Base-by-base conservation (phyloP, 2,329 filamentous ascomycete genomes). In the Fusarium concolor region DNA sequence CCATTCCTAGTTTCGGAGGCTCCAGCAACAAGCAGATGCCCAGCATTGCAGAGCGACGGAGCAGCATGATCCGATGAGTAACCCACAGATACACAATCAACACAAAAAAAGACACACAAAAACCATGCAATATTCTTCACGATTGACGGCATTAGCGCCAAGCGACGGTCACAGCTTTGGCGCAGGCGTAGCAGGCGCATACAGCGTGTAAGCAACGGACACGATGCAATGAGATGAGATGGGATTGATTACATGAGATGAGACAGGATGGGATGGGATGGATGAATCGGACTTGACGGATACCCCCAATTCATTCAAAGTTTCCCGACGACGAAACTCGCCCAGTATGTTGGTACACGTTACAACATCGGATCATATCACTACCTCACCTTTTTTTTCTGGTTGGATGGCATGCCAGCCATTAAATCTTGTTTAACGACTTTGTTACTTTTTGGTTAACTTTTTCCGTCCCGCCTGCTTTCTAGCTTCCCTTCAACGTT, bases 1-100 rank as follows among this genome's bases (percentile, higher is more conserved):
- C 84, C 26, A 86, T 88, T 78, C 83, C 86, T 5, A 83, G 83
- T 44, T 87, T 88, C 56, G 83, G 84, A 20, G 68, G 74, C 43
- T 66, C 59, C 37, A 83, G 68, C 44, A 74, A 72, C 41, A 79
- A 79, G 76, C 76, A 79, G 53, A 76, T 71, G 65, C 71, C 76
- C 20, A 69, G 75, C 26, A 70, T 76, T 14, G 71, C 78, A 24
- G 79, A 84, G 65, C 83, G 83, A 77, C 78, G 82, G 64, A 74
- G 77, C 60, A 81, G 79, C 76, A 78, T 78, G 74, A 76, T 79
- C 53, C 76, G 77, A 72, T 79, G 69, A 76, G 56, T 14, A 44
- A 46, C 38, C 56, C 44, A 47, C 37, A 57, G 42, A 53, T 29
- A 44, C 61, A 22, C 37, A 57, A 55, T 41, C 58, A 65, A 57